Percentiles rank a stretch among this genome's conserved stretches.
These are phyloP conservation scores for Cyclotella cryptica DNA, from an alignment of 108 stramenopile genomes.

Conservation along the genomic window DNA sequence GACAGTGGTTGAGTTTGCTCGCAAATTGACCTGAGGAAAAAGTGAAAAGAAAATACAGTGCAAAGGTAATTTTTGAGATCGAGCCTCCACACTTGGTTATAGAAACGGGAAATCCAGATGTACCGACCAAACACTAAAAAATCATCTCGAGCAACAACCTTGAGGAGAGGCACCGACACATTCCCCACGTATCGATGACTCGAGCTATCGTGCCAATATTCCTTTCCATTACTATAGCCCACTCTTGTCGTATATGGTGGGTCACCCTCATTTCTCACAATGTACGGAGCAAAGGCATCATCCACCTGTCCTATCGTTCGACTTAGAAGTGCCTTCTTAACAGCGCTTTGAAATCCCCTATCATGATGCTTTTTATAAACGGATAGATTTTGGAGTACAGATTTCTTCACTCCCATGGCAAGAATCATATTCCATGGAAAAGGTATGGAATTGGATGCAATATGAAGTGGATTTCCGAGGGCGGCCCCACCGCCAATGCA, in stretches of 20 bases:
- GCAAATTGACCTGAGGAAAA: conserved; percentile 47
- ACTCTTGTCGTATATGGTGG: conserved; percentile 70
- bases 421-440: conserved; percentile 72
- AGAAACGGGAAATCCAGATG: too few relatives aligned
- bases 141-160: conserved; percentile 81
- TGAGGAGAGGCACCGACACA: conserved; percentile 81
- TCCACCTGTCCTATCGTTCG: conserved; percentile 72
- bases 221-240: conserved; percentile 69
- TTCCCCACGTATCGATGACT: conserved; percentile 72
- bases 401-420: conserved; percentile 77
- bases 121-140: conserved; percentile 67
- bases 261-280: conserved; percentile 64
- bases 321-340: conserved; percentile 61
- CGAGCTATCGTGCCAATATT: conserved; percentile 78
- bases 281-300: conserved; percentile 64
- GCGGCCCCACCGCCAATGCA: conserved; percentile 78
- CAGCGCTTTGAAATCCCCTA: conserved; percentile 53
- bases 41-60: too few relatives aligned
- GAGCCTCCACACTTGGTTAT: too few relatives aligned
- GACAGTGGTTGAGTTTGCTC: conserved; percentile 62
- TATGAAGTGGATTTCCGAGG: conserved; percentile 81
- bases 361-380: conserved; percentile 51
- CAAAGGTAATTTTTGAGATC: too few relatives aligned
- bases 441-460: conserved; percentile 53
- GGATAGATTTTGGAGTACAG: conserved; percentile 53